These are phyloP conservation scores for Blastomyces parvus DNA, from an alignment of 2,329 filamentous ascomycete genomes.

Conservation along the genomic window DNA sequence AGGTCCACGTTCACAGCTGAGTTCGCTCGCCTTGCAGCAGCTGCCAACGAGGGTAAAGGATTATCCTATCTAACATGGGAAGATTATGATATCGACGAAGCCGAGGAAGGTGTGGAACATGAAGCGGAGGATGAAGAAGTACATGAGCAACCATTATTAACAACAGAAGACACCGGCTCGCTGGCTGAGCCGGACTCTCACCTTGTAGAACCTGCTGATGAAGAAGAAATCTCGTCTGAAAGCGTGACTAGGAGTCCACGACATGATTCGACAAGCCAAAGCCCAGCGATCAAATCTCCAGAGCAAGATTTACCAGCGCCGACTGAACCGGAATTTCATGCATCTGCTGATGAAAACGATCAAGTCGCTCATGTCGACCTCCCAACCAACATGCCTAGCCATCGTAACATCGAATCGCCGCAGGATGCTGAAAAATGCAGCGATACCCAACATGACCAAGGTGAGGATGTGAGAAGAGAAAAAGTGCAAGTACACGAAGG, in stretches of 20 bases:
- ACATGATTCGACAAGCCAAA: background rate
- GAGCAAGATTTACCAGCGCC: background rate
- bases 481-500: constrained; percentile 16
- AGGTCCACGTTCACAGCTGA: constrained; percentile 47
- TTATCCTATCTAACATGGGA: constrained; percentile 34
- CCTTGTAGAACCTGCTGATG: constrained; percentile 17
- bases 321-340: background rate
- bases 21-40: constrained; percentile 43
- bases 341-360: background rate
- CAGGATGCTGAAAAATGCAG: background rate
- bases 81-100: constrained; percentile 16
- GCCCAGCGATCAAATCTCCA: background rate
- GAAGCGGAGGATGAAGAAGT: constrained; percentile 14
- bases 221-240: background rate
- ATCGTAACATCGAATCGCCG: constrained; percentile 3
- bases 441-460: constrained; percentile 1
- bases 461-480: constrained; percentile 16
- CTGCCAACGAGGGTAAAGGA: constrained; percentile 49
- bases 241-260: background rate
- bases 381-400: constrained; percentile 4
- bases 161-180: background rate
- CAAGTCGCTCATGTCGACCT: constrained; percentile 1
- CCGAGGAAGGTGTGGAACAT: constrained; percentile 9
- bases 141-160: background rate
- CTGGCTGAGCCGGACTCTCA: constrained; percentile 12